phyloP scores from a whole-genome alignment of 1,139 yeast genomes.

The Kurtzmaniella quercitrusa region DNA sequence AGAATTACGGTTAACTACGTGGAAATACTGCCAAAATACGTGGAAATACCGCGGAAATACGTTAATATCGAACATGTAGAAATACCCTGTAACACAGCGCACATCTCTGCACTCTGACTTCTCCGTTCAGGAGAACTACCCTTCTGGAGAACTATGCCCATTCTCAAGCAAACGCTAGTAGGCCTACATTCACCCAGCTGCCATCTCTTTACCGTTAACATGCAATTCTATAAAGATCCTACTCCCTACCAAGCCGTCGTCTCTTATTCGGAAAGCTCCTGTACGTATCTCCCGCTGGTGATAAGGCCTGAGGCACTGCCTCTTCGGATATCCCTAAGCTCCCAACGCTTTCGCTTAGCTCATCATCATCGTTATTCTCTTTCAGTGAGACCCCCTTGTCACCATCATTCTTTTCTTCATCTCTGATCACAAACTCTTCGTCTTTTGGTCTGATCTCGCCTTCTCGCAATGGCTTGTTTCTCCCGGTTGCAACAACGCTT shows the following conservation, averaged over 20 bases:
- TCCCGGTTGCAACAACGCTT: not conserved
- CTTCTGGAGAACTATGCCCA: too few species aligned
- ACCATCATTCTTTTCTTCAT: too few species aligned
- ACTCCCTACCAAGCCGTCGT: slow-evolving; percentile 1
- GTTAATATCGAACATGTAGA: too few species aligned
- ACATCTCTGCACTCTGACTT: too few species aligned
- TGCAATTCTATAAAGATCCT: not conserved
- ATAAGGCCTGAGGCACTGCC: not conserved
- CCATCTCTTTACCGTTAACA: too few species aligned
- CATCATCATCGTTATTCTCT: slow-evolving; percentile 10
- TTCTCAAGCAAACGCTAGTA: too few species aligned
- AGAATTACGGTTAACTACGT: too few species aligned
- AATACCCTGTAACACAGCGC: too few species aligned
- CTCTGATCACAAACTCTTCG: slow-evolving; percentile 5
- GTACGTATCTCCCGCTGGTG: not conserved
- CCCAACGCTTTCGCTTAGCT: slow-evolving; percentile 12
- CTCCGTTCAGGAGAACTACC: too few species aligned
- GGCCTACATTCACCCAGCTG: too few species aligned
- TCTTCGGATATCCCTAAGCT: slow-evolving; percentile 8
- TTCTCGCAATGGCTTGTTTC: not conserved
- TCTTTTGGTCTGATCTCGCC: slow-evolving; percentile 10
- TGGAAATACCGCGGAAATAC: too few species aligned
- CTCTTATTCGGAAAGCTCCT: slow-evolving; percentile 6
- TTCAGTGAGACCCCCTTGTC: not conserved
- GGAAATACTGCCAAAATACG: too few species aligned